Evolutionary conservation across 1,284 basidiomycete genomes (phyloP), one percentile per base, ranked within the genome.

Genomic region (Cryptococcus maquisensis): DNA sequence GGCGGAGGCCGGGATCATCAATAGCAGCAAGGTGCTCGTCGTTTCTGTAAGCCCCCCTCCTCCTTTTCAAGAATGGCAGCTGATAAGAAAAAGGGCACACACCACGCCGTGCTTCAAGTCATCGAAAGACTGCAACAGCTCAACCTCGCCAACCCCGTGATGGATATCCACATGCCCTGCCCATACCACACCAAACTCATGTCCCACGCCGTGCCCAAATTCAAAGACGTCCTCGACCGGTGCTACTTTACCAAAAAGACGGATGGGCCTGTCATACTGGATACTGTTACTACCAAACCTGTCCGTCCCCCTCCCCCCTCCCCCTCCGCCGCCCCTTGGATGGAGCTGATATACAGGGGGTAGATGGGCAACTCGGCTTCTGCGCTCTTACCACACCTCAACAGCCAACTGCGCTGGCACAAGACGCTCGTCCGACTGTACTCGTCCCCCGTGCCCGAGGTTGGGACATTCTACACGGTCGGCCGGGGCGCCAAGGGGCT

Each of bases 111-210:
- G 3, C 64, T 68, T 50, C 65, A 70, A 47, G 64, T 74, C 39
- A 68, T 75, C 45, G 70, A 72, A 45, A 54, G 71, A 24, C 59
- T 75, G 28, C 68, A 72, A 46, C 60, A 64, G 23, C 59, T 73
- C 13, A 68, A 66, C 36, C 63, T 76, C 20, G 74, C 73, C 13
- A 76, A 73, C 55, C 73, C 73, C 9, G 74, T 76, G 9, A 73
- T 76, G 69, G 74, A 76, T 49, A 67, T 75, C n/a, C 58, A 56
- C 38, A 70, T 74, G 66, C 73, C 73, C 64, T 66, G 70, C 49
- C 73, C 74, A 5, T 75, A 70, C 53, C 62, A 74, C 57, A 74
- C 74, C 1, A 63, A 63, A 49, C 65, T 76, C 44, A 76, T 76
- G 74, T 54, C 56, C 2, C 70, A 72, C 54, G 71, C 74, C 8